Evolutionary conservation across 2,329 filamentous ascomycete species (phyloP), one percentile per base, ranked within the genome.

Genomic region (Purpureocillium lavendulum): DNA sequence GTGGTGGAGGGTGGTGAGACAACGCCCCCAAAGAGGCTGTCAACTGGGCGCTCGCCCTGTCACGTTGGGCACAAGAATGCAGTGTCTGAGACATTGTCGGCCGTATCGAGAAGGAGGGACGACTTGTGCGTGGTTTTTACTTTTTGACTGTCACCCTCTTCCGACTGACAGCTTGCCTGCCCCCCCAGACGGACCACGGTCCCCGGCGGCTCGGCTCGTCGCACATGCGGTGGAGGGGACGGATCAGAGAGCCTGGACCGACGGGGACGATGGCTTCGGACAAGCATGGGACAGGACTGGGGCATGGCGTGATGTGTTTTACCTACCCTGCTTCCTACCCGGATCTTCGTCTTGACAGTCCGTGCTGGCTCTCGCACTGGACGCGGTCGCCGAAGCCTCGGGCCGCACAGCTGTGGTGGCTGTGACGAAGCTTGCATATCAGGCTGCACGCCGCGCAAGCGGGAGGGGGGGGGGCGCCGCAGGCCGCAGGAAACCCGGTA

Each of bases 261-360:
- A n/a, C n/a, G n/a, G n/a, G n/a, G n/a, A n/a, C n/a, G n/a, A 36
- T 24, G 12, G 28, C 21, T 26, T 26, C n/a, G 10, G 21, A 26
- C 21, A 26, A 6, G 21, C 6, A 26, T 8, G 7, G 16, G 11
- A 30, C 8, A 28, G 33, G 36, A 32, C 14, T n/a, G 29, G 30
- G 21, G 16, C 17, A 42, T 37, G 40, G 37, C 33, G 37, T 34
- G 40, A 9, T 36, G n/a, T 8, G 31, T 33, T 33, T 40, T 33
- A 29, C 35, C 15, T 16, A 17, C 12, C 14, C 35, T 21, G 15
- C 29, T n/a, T 11, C 15, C 13, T 18, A 26, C 21, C 10, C 5
- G 21, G 21, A 5, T 26, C 21, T 5, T 26, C 21, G 21, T 26
- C 21, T 26, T 26, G 21, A 10, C n/a, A n/a, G n/a, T n/a, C n/a